Base-by-base conservation (phyloP, 2,329 filamentous ascomycete species). In the Pseudohalonectria lignicola region DNA sequence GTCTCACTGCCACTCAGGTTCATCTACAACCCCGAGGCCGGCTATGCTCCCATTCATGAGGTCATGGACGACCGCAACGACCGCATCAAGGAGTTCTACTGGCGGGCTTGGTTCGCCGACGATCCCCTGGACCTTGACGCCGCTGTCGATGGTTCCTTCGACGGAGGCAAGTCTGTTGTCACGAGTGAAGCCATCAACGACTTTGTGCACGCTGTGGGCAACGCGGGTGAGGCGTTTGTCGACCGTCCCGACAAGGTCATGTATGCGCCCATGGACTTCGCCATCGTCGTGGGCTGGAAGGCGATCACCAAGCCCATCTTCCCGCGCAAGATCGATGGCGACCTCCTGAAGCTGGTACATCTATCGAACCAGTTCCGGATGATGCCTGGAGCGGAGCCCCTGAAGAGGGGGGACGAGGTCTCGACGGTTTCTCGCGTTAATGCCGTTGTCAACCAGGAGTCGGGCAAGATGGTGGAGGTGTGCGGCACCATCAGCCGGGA, bases 381-480 rank as follows among this genome's bases (percentile, higher is more conserved):
- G 92, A 76, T 96, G 48, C 88, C 92, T 21, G 92, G 93, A 40
- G 92, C 90, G 1, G 80, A 94, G 56, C 90, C 92, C 13, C 66
- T 98, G 44, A 93, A 94, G 74, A 94, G 94, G 66, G 92, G 87
- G 21, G 92, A 98, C 56, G 77, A 88, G 45, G 76, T 98, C 16
- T 80, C 86, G 45, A 96, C 92, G 3, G 94, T 86, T 39, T 92
- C 92, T 31, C 87, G 93, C 59, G 85, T 98, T 66, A 96, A 98
- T 52, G 87, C 92, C 13, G 87, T 98, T 52, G 82, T 98, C 67
- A 98, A 96, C 66, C 88, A 98, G 60, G 87, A 94, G 12, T 87
- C 92, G 43, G 92, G 92, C 34, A 98, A 98, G 72, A 95, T 98
- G 88, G 93, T 98, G 15, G 93, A 98, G 63, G 90, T 98, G n/a